Evolutionary conservation across 225 moss, liverwort and hornwort species (phyloP).

Genomic region (Pseudoscleropodium purum): DNA sequence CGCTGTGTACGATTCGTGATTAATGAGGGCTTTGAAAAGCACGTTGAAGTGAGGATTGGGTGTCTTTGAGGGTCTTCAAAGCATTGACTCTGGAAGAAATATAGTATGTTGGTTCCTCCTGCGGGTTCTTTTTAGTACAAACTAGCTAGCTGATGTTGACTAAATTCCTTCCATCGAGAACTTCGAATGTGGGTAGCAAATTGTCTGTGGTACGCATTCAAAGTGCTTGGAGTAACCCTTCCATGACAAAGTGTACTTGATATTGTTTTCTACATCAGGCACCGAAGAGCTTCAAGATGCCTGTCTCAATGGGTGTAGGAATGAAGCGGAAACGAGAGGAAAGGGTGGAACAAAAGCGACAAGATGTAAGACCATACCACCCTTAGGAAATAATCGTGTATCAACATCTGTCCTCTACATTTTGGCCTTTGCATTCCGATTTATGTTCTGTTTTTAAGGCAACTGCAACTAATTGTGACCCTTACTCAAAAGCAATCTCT

Average conservation of each 20-base stretch:
- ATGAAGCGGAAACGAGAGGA: conserved; percentile 83
- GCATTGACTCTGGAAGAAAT: neutral
- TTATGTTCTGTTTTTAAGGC: neutral
- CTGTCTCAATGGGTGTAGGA: conserved; percentile 61
- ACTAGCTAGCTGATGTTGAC: neutral
- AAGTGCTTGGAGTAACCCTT: neutral
- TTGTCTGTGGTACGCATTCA: neutral
- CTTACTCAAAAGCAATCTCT: no score
- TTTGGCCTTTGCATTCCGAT: neutral
- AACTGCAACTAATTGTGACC: neutral
- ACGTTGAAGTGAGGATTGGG: neutral
- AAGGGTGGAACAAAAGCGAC: conserved; percentile 45
- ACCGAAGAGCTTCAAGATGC: conserved; percentile 81
- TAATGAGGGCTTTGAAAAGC: neutral
- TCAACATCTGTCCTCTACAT: neutral
- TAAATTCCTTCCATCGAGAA: neutral
- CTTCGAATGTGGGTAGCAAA: neutral
- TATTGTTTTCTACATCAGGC: conserved; percentile 31
- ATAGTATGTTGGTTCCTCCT: neutral
- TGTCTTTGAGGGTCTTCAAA: neutral
- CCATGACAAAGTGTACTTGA: neutral
- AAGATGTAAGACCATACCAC: conserved; percentile 40
- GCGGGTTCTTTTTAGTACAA: neutral
- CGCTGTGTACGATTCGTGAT: neutral
- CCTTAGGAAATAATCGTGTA: neutral